phyloP scores from a whole-genome alignment of 2,329 filamentous ascomycete species.

The Massarina eburnea region DNA sequence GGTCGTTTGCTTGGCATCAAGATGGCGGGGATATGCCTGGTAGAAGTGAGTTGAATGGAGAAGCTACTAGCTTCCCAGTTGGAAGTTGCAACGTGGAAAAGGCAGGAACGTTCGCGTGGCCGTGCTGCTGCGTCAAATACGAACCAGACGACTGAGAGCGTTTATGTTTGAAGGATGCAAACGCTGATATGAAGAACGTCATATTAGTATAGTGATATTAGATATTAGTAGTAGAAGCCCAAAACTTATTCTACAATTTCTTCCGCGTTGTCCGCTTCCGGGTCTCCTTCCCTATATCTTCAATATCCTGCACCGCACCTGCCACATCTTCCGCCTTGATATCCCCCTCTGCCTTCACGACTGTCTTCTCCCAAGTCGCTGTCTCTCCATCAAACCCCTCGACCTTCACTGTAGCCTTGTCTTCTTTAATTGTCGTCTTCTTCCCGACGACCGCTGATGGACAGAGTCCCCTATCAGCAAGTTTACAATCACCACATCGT shows the following conservation, averaged over 20 bases:
- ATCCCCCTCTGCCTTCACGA: constrained; percentile 16
- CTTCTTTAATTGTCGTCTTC: constrained; percentile 56
- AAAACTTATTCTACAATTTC: neutral
- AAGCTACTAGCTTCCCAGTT: too few species aligned
- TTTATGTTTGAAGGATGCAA: too few species aligned
- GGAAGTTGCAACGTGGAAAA: too few species aligned
- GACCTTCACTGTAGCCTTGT: constrained; percentile 38
- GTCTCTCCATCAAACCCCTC: constrained; percentile 39
- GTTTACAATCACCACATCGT: constrained; percentile 81
- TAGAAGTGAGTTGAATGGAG: too few species aligned
- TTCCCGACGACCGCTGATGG: constrained; percentile 49
- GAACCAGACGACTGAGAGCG: too few species aligned
- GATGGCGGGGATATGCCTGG: too few species aligned
- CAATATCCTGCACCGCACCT: constrained; percentile 31
- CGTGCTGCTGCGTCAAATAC: too few species aligned
- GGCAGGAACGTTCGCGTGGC: too few species aligned
- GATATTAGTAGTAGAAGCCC: too few species aligned
- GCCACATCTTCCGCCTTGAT: constrained; percentile 32
- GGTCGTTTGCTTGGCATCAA: too few species aligned
- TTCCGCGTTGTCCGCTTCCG: constrained; percentile 2
- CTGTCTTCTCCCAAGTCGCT: constrained; percentile 16
- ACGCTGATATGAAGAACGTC: too few species aligned
- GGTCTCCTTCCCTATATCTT: constrained; percentile 29
- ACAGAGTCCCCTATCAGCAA: constrained; percentile 77
- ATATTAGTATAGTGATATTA: too few species aligned